A percentile compares a stretch with the other conserved stretches of the same genome.
Conservation (phyloP, 1,284 basidiomycete genomes). For the Apiotrichum mycotoxinovorans region DNA sequence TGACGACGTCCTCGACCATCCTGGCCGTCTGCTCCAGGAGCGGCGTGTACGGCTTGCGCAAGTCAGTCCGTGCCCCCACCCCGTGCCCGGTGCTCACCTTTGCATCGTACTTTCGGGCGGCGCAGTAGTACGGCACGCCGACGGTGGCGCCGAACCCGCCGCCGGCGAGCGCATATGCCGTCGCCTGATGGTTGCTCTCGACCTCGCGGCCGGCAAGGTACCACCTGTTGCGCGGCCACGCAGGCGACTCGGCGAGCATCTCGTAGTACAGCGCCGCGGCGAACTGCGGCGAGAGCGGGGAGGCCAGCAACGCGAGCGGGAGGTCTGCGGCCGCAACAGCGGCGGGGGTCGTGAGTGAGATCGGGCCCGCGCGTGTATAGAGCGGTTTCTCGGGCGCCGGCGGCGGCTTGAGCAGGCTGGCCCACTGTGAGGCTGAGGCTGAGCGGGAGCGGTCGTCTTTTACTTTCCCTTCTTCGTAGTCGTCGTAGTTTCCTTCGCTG, state of each 20-base stretch:
- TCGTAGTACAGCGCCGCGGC: constrained; percentile 61
- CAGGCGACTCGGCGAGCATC: constrained; percentile 44
- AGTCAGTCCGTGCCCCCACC: not conserved
- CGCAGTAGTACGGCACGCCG: constrained; percentile 30
- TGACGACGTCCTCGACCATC: constrained; percentile 72
- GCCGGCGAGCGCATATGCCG: constrained; percentile 61
- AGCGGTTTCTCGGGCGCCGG: constrained; percentile 7
- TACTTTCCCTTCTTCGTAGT: not conserved
- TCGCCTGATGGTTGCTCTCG: constrained; percentile 67
- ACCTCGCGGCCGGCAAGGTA: constrained; percentile 44
- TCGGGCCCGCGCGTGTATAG: constrained; percentile 19
- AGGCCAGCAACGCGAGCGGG: constrained; percentile 54
- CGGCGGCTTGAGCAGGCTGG: constrained; percentile 7
- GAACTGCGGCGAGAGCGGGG: constrained; percentile 57
- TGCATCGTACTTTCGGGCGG: constrained; percentile 21
- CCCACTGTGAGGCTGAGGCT: constrained; percentile 18
- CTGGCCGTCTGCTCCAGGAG: constrained; percentile 74
- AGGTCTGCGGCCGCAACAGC: constrained; percentile 55
- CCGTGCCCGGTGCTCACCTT: constrained; percentile 4
- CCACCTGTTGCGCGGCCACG: constrained; percentile 40
- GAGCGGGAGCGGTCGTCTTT: not conserved
- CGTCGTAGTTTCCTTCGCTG: too few species aligned
- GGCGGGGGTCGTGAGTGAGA: constrained; percentile 46
- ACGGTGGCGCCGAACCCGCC: constrained; percentile 31
- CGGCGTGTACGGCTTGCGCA: constrained; percentile 59